Evolutionary conservation across 805 yeast species (phyloP).

Genomic region (Schwanniomyces yamadae): DNA sequence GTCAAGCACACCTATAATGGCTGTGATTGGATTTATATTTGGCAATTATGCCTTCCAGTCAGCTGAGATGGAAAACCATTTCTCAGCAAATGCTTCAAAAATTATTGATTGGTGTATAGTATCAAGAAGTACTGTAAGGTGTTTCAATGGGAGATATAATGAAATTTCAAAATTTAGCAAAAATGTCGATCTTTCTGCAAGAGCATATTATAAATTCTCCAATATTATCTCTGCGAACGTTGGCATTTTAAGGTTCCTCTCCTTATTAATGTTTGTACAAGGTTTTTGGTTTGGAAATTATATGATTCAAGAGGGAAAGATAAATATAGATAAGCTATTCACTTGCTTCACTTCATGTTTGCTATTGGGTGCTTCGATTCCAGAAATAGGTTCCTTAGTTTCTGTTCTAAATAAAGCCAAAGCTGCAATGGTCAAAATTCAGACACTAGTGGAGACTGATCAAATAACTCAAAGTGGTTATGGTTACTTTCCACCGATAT

Average conservation of each 20-base stretch:
- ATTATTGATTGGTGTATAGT: constrained; percentile 68
- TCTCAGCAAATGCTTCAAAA: constrained; percentile 56
- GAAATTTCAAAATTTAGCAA: constrained; percentile 50
- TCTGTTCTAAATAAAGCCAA: constrained; percentile 68
- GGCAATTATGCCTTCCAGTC: constrained; percentile 51
- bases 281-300: constrained; percentile 89
- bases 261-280: constrained; percentile 78
- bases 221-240: constrained; percentile 53
- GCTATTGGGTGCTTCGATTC: constrained; percentile 61
- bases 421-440: constrained; percentile 59
- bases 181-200: constrained; percentile 36
- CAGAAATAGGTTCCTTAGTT: constrained; percentile 54
- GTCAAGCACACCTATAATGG: constrained; percentile 70
- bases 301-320: constrained; percentile 52
- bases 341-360: constrained; percentile 84
- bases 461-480: background rate
- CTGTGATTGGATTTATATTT: constrained; percentile 45
- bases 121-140: constrained; percentile 58
- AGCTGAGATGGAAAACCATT: constrained; percentile 56
- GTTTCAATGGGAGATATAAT: constrained; percentile 51
- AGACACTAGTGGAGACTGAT: constrained; percentile 30
- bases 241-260: constrained; percentile 54
- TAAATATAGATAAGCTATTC: constrained; percentile 62
- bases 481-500: constrained; percentile 13
- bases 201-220: constrained; percentile 42